Percentiles rank a stretch among this genome's conserved stretches.
Evolutionary conservation across 768 basidiomycete genomes (phyloP).

Genomic region (Ramaria rubella): DNA sequence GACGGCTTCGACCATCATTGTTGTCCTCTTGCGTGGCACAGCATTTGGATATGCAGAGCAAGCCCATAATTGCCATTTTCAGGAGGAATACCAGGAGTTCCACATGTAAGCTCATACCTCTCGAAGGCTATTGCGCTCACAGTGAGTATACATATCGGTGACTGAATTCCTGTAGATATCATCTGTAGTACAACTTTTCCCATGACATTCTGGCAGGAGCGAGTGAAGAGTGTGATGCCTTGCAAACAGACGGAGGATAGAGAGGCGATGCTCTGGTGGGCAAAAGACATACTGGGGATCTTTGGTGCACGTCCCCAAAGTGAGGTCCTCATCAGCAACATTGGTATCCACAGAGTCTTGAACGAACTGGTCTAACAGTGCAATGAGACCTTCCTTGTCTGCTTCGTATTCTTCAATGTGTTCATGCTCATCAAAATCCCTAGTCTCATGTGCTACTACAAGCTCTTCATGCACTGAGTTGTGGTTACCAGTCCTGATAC

Average conservation of each 20-base stretch:
- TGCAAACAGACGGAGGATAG: slow-evolving; percentile 22
- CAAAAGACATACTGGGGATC: slow-evolving; percentile 22
- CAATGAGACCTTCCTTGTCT: slow-evolving; percentile 23
- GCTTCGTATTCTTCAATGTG: slow-evolving; percentile 12
- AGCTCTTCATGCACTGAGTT: not conserved
- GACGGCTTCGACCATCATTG: slow-evolving; percentile 28
- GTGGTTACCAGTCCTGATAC: not conserved
- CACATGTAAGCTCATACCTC: slow-evolving; percentile 35
- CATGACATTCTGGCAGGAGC: slow-evolving; percentile 19
- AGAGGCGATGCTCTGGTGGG: slow-evolving; percentile 23
- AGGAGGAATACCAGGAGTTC: slow-evolving; percentile 29
- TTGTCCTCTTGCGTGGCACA: slow-evolving; percentile 23
- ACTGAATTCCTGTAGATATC: slow-evolving; percentile 25
- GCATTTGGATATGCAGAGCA: slow-evolving; percentile 18
- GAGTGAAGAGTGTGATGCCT: slow-evolving; percentile 27
- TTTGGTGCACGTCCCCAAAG: slow-evolving; percentile 11
- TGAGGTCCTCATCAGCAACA: not conserved
- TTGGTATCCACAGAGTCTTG: not conserved
- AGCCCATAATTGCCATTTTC: slow-evolving; percentile 30
- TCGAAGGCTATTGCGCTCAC: slow-evolving; percentile 20
- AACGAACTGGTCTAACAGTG: slow-evolving; percentile 19
- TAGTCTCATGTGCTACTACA: slow-evolving; percentile 1
- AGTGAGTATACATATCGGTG: slow-evolving; percentile 31
- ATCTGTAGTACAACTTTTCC: slow-evolving; percentile 9
- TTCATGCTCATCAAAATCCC: not conserved